A percentile compares a stretch with the other conserved stretches of the same genome.
phyloP scores from a whole-genome alignment of 2,329 filamentous ascomycete species.

The Xylariaceae sp. region DNA sequence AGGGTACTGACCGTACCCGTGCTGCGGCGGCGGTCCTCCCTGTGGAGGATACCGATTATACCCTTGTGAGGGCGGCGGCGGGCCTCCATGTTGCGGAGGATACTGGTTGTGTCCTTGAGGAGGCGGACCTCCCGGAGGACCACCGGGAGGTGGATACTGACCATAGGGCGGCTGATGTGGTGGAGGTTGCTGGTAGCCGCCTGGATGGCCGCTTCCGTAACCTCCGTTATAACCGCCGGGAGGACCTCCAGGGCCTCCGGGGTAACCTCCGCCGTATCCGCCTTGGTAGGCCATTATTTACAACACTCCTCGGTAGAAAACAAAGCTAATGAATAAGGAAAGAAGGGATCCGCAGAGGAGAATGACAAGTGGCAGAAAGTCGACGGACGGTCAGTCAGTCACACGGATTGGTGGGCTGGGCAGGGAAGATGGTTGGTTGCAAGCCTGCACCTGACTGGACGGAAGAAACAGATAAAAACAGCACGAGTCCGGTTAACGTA shows the following conservation, averaged over 20 bases:
- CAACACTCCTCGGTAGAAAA: background rate
- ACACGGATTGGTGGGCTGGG: no score
- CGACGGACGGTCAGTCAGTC: no score
- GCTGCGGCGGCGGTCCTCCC: slow-evolving; percentile 2
- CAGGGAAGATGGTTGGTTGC: no score
- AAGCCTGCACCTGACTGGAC: no score
- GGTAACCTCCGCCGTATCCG: slow-evolving; percentile 10
- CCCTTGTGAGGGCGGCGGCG: background rate
- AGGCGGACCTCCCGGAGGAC: background rate
- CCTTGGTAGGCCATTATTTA: slow-evolving; percentile 29
- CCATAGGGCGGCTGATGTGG: slow-evolving; percentile 8
- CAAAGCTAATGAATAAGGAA: background rate
- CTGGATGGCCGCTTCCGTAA: slow-evolving; percentile 3
- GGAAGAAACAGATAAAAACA: no score
- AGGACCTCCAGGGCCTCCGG: background rate
- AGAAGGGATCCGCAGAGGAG: background rate
- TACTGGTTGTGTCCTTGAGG: slow-evolving; percentile 20
- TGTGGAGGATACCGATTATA: background rate
- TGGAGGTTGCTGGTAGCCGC: slow-evolving; percentile 15
- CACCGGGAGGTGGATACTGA: background rate
- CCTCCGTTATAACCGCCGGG: slow-evolving; percentile 3
- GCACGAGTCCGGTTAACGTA: no score
- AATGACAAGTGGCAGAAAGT: background rate
- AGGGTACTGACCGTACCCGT: slow-evolving; percentile 22
- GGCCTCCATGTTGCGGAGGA: slow-evolving; percentile 18